Percentiles rank a stretch among this genome's conserved stretches.
Evolutionary conservation across 2,329 filamentous ascomycete species (phyloP).

Genomic region (Colletotrichum abscissum): DNA sequence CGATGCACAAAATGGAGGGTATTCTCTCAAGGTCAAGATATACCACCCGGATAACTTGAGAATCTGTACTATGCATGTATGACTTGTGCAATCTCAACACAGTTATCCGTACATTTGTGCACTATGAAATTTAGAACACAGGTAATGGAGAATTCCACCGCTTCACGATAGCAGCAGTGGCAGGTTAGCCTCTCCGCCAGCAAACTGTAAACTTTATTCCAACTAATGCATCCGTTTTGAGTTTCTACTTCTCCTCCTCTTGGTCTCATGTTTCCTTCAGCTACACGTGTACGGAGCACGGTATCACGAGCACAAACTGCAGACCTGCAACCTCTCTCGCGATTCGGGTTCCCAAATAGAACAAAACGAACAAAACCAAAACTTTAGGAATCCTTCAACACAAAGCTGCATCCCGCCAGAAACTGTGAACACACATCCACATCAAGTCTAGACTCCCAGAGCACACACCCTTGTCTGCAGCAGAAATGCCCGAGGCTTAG

Average conservation of each 20-base stretch:
- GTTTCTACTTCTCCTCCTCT: not conserved
- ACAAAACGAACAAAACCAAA: not conserved
- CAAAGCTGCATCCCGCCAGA: conserved; percentile 14
- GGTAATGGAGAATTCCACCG: too few relatives aligned
- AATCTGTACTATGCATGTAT: not conserved
- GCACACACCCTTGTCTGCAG: not conserved
- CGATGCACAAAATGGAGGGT: not conserved
- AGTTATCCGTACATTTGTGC: not conserved
- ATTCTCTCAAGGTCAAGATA: not conserved
- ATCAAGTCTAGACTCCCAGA: not conserved
- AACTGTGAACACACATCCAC: not conserved
- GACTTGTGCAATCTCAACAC: not conserved
- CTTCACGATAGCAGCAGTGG: too few relatives aligned
- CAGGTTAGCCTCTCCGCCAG: not conserved
- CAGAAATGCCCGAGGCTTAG: conserved; percentile 27
- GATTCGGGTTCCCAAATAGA: not conserved
- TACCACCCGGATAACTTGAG: not conserved
- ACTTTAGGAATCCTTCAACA: not conserved
- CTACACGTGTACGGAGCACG: too few relatives aligned
- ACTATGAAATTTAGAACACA: not conserved
- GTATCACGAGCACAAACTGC: not conserved
- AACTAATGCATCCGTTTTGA: not conserved
- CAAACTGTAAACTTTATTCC: not conserved
- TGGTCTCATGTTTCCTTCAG: not conserved
- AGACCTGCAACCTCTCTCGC: not conserved